Evolutionary conservation across 1,284 basidiomycete genomes (phyloP), one percentile per base, ranked within the genome.

Genomic region (Ganoderma leucocontextum): DNA sequence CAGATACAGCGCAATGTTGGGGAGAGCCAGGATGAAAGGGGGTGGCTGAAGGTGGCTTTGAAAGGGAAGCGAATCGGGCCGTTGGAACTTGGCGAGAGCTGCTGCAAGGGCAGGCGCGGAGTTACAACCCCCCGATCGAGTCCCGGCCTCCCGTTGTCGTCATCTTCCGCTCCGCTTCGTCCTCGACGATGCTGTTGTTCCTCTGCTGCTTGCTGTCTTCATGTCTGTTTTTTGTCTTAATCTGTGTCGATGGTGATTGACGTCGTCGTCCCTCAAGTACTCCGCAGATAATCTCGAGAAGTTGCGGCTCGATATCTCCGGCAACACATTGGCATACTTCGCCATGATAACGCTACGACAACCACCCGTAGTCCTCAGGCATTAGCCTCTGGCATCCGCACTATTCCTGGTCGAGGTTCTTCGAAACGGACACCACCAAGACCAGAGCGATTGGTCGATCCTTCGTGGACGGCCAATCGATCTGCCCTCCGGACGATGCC

Each of bases 111-210:
- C 35, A 38, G n/a, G 55, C 55, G 55, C 55, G 55, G 53, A 58
- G 55, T 58, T 58, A 35, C 35, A 36, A 38, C 55, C 15, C 17
- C 55, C 53, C 53, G 53, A 55, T 55, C 33, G 55, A 35, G 55
- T 38, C 55, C 35, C 55, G 17, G 17, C 19, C 35, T 58, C 10
- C 19, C 1, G 33, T 58, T n/a, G 35, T 19, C 19, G 19, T 38
- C 35, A 9, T 15, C 52, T 13, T 13, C 52, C 52, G 22, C 15
- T 17, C 15, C 29, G 29, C 35, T 38, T 38, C 19, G 35, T 38
- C 55, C 55, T 38, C 55, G 36, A 36, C 55, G 19, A 38, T 35
- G 15, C 19, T 58, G 35, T 35, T 33, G 33, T 17, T 58, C 55
- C 9, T 22, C 55, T 10, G 3, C n/a, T 58, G 19, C 36, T 58